Percentiles rank a stretch among this genome's conserved stretches.
phyloP scores from a whole-genome alignment of 2,329 filamentous ascomycete species.

The Claviceps arundinis region DNA sequence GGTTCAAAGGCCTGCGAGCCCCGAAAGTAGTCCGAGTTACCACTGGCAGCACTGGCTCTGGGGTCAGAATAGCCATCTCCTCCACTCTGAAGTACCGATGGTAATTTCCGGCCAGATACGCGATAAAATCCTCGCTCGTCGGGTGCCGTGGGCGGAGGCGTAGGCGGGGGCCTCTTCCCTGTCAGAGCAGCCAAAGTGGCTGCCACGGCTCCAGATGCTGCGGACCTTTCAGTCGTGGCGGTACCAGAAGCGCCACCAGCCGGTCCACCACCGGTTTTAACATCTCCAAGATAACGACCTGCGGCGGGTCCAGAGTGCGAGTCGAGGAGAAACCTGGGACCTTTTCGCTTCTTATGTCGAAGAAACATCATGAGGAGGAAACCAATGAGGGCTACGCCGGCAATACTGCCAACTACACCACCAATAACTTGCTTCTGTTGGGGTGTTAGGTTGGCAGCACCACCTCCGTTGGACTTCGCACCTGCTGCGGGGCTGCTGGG shows the following conservation, averaged over 20 bases:
- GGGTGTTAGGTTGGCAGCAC: conserved; percentile 14
- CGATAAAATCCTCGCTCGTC: conserved; percentile 50
- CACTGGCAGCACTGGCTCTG: conserved; percentile 30
- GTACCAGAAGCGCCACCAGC: conserved; percentile 4
- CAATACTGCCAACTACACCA: conserved; percentile 43
- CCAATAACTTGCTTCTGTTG: conserved; percentile 34
- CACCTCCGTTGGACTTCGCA: conserved; percentile 2
- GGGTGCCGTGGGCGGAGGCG: conserved; percentile 17
- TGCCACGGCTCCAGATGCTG: conserved; percentile 25
- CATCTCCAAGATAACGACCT: conserved; percentile 3
- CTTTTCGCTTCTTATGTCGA: conserved; percentile 40
- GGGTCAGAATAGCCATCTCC: conserved; percentile 50
- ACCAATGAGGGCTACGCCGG: conserved; percentile 43
- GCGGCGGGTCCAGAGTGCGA: conserved; percentile 17
- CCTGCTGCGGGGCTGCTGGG: not conserved
- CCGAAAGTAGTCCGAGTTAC: conserved; percentile 37
- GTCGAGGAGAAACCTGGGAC: conserved; percentile 29
- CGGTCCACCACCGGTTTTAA: conserved; percentile 13
- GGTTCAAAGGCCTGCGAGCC: conserved; percentile 36
- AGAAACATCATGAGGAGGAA: conserved; percentile 40
- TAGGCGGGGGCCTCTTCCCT: conserved; percentile 22
- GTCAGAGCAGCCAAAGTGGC: conserved; percentile 34
- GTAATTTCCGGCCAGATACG: conserved; percentile 51
- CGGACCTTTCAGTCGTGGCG: conserved; percentile 34
- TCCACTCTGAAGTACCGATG: conserved; percentile 47